phyloP scores from a whole-genome alignment of 2,329 filamentous ascomycete genomes.

The Talaromyces verruculosus region DNA sequence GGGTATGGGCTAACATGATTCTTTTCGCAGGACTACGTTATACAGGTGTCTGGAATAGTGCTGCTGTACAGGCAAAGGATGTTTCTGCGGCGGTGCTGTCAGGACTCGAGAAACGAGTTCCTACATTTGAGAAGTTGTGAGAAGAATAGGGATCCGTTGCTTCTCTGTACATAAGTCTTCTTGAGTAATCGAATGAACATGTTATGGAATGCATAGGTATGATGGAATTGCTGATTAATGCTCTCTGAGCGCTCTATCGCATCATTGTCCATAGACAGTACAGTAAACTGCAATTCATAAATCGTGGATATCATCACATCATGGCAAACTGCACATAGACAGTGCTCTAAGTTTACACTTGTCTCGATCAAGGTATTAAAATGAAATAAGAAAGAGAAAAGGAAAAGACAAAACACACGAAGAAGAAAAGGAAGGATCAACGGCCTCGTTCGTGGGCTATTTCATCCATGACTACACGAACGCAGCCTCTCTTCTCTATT shows the following conservation, averaged over 20 bases:
- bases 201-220: too few relatives aligned
- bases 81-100: slow-evolving; percentile 71
- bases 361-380: not conserved
- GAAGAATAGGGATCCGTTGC: not conserved
- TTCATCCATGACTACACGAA: slow-evolving; percentile 27
- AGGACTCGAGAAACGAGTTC: slow-evolving; percentile 73
- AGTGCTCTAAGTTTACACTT: not conserved
- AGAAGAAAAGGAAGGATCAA: not conserved
- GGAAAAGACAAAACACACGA: not conserved
- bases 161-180: not conserved
- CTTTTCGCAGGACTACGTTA: slow-evolving; percentile 66
- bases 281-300: slow-evolving; percentile 1
- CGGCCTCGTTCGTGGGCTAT: not conserved
- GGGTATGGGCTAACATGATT: not conserved
- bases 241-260: not conserved
- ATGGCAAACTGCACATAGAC: not conserved
- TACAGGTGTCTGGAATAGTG: slow-evolving; percentile 83
- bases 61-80: slow-evolving; percentile 77
- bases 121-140: slow-evolving; percentile 81
- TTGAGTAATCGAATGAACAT: not conserved
- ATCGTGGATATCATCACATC: slow-evolving; percentile 6
- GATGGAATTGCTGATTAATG: not conserved
- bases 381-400: not conserved
- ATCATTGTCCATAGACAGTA: not conserved
- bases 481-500: slow-evolving; percentile 40